Evolutionary conservation across 1,284 basidiomycete species (phyloP).

Genomic region (Mycosarcoma mackinlayi): DNA sequence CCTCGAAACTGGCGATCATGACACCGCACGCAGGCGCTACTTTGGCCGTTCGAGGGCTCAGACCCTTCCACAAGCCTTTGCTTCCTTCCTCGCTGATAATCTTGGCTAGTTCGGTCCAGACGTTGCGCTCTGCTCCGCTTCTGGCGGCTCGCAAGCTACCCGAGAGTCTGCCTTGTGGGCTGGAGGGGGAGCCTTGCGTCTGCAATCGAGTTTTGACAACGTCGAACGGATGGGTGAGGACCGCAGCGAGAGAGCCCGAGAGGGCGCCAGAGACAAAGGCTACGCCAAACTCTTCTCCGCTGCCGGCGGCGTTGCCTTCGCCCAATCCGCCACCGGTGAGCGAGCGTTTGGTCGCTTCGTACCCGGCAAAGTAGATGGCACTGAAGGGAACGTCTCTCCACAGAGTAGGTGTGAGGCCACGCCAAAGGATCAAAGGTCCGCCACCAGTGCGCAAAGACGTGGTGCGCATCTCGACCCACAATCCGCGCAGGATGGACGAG

Average conservation of each 20-base stretch:
- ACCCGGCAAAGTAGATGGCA: slow-evolving; percentile 82
- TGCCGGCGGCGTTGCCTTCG: slow-evolving; percentile 59
- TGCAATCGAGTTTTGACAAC: slow-evolving; percentile 94
- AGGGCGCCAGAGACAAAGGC: slow-evolving; percentile 83
- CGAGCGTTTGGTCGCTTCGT: slow-evolving; percentile 68
- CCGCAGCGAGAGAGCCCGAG: slow-evolving; percentile 75
- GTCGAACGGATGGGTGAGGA: slow-evolving; percentile 94
- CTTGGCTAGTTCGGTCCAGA: slow-evolving; percentile 72
- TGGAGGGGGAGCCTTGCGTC: slow-evolving; percentile 28
- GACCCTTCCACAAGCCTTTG: slow-evolving; percentile 83
- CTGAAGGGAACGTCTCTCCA: slow-evolving; percentile 98
- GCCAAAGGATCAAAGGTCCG: slow-evolving; percentile 82
- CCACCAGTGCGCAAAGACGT: slow-evolving; percentile 18
- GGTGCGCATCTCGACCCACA: slow-evolving; percentile 52
- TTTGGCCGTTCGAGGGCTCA: slow-evolving; percentile 89
- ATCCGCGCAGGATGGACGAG: slow-evolving; percentile 45
- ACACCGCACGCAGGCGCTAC: slow-evolving; percentile 98
- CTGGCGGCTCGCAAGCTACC: slow-evolving; percentile 1
- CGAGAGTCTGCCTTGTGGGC: slow-evolving; percentile 1
- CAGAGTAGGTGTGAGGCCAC: slow-evolving; percentile 88
- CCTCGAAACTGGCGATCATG: slow-evolving; percentile 96
- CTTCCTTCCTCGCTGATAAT: slow-evolving; percentile 83
- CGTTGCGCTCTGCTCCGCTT: background rate
- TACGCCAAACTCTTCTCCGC: slow-evolving; percentile 75
- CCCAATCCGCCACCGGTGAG: slow-evolving; percentile 68